These are phyloP conservation scores for Diaporthe ilicicola DNA, from an alignment of 2,329 filamentous ascomycete genomes.

Conservation along the genomic window DNA sequence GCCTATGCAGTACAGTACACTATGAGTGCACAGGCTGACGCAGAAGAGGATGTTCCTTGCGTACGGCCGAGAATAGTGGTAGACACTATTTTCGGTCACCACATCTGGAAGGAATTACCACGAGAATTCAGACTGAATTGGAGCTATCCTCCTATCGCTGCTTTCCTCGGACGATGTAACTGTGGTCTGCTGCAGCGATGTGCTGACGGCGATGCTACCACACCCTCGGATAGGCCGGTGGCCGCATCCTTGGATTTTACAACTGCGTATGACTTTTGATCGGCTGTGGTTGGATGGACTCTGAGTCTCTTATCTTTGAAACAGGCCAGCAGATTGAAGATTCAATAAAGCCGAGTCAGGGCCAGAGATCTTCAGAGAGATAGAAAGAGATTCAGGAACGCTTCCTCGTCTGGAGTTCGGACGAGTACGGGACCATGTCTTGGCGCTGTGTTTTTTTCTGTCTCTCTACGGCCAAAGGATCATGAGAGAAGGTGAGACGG, in stretches of 20 bases:
- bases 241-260: background rate
- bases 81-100: background rate
- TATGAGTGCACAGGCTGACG: no score
- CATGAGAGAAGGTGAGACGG: conserved; percentile 17
- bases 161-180: background rate
- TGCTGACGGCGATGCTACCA: background rate
- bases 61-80: background rate
- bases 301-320: conserved; percentile 11
- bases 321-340: conserved; percentile 11
- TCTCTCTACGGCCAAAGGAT: conserved; percentile 26
- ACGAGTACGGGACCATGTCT: conserved; percentile 1
- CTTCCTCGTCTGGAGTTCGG: background rate
- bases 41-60: conserved; percentile 1
- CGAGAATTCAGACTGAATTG: background rate
- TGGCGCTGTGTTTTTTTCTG: conserved; percentile 30
- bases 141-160: background rate
- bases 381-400: background rate
- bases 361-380: background rate
- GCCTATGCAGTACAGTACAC: background rate
- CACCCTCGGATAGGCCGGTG: conserved; percentile 5
- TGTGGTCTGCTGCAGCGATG: background rate
- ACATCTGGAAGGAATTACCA: background rate
- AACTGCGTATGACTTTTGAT: background rate
- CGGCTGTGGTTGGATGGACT: background rate
- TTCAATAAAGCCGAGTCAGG: conserved; percentile 22